Evolutionary conservation across 768 basidiomycete genomes (phyloP).

Genomic region (Scleroderma citrinum): DNA sequence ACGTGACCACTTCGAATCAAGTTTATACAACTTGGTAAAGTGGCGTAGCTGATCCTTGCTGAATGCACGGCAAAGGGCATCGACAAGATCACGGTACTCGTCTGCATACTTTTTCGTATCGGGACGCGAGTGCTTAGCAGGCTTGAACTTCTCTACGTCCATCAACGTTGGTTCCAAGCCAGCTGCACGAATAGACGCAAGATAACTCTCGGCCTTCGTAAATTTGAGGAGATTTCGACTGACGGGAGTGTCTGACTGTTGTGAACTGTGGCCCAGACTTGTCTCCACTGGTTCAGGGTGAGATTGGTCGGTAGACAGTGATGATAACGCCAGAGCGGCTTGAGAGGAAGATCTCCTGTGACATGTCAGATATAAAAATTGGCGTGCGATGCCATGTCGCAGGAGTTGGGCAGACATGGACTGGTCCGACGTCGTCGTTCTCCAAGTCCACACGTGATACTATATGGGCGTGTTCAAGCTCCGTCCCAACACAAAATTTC

Average conservation of each 20-base stretch:
- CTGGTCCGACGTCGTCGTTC: background rate
- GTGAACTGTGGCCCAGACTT: background rate
- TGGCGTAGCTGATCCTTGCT: conserved; percentile 52
- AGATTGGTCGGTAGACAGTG: background rate
- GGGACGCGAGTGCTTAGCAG: conserved; percentile 34
- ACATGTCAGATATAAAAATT: conserved; percentile 13
- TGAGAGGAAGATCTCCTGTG: conserved; percentile 22
- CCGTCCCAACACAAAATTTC: conserved; percentile 9
- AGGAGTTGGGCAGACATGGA: conserved; percentile 22
- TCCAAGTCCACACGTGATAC: conserved; percentile 13
- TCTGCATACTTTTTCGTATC: conserved; percentile 42
- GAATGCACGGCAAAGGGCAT: conserved; percentile 56
- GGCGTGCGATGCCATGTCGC: conserved; percentile 10
- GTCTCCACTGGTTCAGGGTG: background rate
- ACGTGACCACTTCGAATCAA: conserved; percentile 31
- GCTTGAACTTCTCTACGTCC: conserved; percentile 58
- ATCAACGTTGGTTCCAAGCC: conserved; percentile 45
- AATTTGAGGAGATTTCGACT: conserved; percentile 31
- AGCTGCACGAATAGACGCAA: conserved; percentile 45
- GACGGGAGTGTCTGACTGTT: background rate
- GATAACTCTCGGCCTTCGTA: conserved; percentile 48
- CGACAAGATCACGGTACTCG: conserved; percentile 49
- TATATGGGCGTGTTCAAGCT: background rate
- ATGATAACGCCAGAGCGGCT: conserved; percentile 11
- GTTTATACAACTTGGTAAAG: conserved; percentile 45